These are phyloP conservation scores for Eucommia ulmoides DNA, from an alignment of 257 asterid genomes.

Conservation along the genomic window DNA sequence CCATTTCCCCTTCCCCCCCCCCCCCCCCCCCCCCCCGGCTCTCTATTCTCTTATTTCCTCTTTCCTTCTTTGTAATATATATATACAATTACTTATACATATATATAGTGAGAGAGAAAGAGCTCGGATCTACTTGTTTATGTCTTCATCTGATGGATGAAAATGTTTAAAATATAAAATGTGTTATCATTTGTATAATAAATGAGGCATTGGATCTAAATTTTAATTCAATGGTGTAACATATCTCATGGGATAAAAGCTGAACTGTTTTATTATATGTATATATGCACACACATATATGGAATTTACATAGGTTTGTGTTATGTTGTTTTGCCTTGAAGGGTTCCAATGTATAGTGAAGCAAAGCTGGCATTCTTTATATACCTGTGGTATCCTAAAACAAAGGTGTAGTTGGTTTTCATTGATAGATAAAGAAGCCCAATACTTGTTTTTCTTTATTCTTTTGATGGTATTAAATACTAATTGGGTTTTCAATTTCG, in stretches of 20 bases:
- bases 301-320: not conserved
- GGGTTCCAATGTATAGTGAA: conserved; percentile 98
- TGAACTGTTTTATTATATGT: no score
- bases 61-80: no score
- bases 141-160: no score
- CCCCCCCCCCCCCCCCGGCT: no score
- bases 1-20: no score
- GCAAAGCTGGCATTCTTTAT: conserved; percentile 92
- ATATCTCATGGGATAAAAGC: no score
- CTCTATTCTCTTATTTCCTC: no score
- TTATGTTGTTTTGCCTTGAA: conserved; percentile 13
- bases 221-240: no score
- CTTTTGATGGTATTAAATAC: conserved; percentile 3
- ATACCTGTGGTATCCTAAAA: conserved; percentile 92
- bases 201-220: no score
- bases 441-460: conserved; percentile 1
- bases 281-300: no score
- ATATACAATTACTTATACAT: not conserved
- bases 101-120: not conserved
- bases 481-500: conserved; percentile 5
- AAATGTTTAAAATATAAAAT: no score
- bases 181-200: not conserved
- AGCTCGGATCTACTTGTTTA: not conserved
- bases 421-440: not conserved
- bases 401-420: conserved; percentile 48